A percentile compares a stretch with the other conserved stretches of the same genome.
Conservation (phyloP, 2,329 filamentous ascomycete species). For the Aureobasidium pullulans region DNA sequence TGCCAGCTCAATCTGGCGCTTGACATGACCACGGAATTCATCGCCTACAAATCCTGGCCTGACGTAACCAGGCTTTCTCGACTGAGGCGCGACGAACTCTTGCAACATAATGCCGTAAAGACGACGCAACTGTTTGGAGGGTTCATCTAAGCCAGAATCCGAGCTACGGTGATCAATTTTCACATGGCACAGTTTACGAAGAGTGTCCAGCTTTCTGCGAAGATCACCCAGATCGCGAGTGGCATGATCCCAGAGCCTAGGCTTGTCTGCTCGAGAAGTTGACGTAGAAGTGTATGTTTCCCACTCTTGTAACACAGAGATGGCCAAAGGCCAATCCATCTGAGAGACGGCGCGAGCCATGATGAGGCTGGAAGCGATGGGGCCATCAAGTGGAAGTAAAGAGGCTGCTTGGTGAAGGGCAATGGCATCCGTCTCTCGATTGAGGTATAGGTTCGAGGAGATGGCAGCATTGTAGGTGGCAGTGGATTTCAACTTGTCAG, state of each 20-base stretch:
- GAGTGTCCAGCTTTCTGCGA: neutral
- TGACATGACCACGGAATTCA: neutral
- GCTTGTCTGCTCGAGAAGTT: neutral
- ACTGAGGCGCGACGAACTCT: neutral
- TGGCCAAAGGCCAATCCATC: constrained; percentile 29
- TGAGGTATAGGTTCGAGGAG: constrained; percentile 36
- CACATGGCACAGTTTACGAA: neutral
- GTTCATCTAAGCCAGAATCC: no score
- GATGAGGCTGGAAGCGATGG: constrained; percentile 11
- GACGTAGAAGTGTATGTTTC: neutral
- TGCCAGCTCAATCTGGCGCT: neutral
- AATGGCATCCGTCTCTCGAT: constrained; percentile 31
- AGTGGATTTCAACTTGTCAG: constrained; percentile 1
- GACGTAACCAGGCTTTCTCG: neutral
- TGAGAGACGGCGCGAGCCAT: neutral
- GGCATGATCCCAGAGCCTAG: neutral
- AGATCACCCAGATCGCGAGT: neutral
- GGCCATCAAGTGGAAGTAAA: constrained; percentile 2
- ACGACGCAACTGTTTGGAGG: neutral
- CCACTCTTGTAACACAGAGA: constrained; percentile 22
- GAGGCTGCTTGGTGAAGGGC: constrained; percentile 36
- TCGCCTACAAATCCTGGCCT: neutral
- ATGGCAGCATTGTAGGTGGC: constrained; percentile 40
- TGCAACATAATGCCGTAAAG: neutral
- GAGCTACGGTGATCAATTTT: no score